phyloP scores from a whole-genome alignment of 352 stramenopile species.

The Phytophthora constricta region DNA sequence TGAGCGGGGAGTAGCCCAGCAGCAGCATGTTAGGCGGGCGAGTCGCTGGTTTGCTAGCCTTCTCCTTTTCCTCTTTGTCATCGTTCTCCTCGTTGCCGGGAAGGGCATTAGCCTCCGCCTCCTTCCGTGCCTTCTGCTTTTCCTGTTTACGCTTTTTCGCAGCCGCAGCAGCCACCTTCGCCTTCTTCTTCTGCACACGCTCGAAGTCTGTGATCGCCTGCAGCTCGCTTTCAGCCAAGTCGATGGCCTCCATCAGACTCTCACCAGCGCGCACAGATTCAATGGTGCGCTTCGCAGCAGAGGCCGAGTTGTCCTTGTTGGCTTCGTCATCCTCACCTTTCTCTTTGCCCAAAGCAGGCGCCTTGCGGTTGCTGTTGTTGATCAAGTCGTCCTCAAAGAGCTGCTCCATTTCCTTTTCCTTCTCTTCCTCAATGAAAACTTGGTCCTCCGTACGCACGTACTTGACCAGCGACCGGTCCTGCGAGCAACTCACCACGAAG shows the following conservation, averaged over 20 bases:
- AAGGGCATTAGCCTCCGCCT: constrained; percentile 55
- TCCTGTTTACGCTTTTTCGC: constrained; percentile 69
- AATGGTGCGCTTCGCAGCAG: constrained; percentile 92
- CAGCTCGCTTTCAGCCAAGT: constrained; percentile 92
- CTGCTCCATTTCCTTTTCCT: constrained; percentile 95
- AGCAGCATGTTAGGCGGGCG: constrained; percentile 93
- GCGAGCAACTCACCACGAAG: constrained; percentile 95
- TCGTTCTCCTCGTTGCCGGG: constrained; percentile 26
- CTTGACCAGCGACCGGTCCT: constrained; percentile 97
- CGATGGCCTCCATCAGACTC: constrained; percentile 95
- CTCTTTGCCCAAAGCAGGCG: constrained; percentile 66
- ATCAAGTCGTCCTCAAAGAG: constrained; percentile 95
- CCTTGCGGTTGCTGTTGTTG: constrained; percentile 76
- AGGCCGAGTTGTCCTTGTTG: constrained; percentile 75
- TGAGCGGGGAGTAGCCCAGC: constrained; percentile 93
- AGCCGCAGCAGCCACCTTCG: constrained; percentile 52
- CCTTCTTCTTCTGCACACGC: constrained; percentile 66
- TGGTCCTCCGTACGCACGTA: constrained; percentile 97
- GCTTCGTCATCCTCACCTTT: constrained; percentile 45
- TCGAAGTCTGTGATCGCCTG: constrained; percentile 86
- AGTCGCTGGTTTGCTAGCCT: constrained; percentile 48
- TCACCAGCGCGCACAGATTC: constrained; percentile 91
- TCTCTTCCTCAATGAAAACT: constrained; percentile 99
- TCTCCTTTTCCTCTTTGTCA: constrained; percentile 33
- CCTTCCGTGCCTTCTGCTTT: constrained; percentile 38